A percentile compares a stretch with the other conserved stretches of the same genome.
Evolutionary conservation across 2,329 filamentous ascomycete species (phyloP).

Genomic region (Fusarium sp.): DNA sequence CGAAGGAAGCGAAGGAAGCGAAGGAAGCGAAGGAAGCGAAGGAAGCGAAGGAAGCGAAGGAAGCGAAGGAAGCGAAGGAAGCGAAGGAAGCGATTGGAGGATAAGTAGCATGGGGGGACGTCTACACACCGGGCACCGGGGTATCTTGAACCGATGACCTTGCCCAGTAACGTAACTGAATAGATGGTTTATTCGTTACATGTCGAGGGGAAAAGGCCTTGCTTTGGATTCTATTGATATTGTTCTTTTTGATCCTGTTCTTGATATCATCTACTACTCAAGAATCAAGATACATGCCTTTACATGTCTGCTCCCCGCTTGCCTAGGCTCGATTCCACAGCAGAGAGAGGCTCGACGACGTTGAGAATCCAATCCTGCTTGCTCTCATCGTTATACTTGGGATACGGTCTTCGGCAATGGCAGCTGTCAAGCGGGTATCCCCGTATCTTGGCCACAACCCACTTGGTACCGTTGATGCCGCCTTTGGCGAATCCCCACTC

Average conservation of each 20-base stretch:
- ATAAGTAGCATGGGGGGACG: slow-evolving; percentile 13
- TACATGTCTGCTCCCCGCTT: slow-evolving; percentile 29
- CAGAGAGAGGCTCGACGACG: slow-evolving; percentile 40
- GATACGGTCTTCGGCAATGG: slow-evolving; percentile 64
- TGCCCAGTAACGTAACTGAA: too few relatives aligned
- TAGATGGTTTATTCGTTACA: too few relatives aligned
- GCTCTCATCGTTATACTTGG: slow-evolving; percentile 52
- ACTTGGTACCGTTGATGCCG: slow-evolving; percentile 69
- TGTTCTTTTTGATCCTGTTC: too few relatives aligned
- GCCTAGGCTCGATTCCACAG: slow-evolving; percentile 37
- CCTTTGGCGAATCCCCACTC: slow-evolving; percentile 67
- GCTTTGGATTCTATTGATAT: background rate
- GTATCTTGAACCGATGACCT: slow-evolving; percentile 7
- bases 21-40: slow-evolving; percentile 32
- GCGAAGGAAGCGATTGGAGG: slow-evolving; percentile 36
- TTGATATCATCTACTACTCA: too few relatives aligned
- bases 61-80: too few relatives aligned
- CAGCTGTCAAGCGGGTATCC: slow-evolving; percentile 62
- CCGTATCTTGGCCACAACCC: slow-evolving; percentile 62
- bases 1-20: slow-evolving; percentile 30
- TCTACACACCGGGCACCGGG: slow-evolving; percentile 16
- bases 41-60: too few relatives aligned
- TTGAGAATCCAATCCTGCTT: slow-evolving; percentile 49
- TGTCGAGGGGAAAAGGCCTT: background rate
- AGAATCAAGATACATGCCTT: background rate